A percentile compares a stretch with the other conserved stretches of the same genome.
Evolutionary conservation across 2,329 filamentous ascomycete species (phyloP).

Genomic region (Exophiala sp.): DNA sequence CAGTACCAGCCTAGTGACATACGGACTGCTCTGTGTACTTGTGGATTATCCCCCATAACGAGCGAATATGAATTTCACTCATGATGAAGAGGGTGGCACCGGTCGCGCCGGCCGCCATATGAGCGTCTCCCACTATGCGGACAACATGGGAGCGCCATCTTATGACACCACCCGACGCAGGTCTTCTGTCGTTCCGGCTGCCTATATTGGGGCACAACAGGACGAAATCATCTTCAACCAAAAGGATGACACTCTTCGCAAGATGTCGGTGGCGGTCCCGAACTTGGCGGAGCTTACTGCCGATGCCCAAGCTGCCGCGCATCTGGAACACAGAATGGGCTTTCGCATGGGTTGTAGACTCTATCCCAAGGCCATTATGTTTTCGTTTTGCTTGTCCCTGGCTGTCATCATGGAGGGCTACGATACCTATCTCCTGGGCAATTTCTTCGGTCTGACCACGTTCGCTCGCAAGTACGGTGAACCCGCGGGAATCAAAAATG

Average conservation of each 20-base stretch:
- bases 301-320: slow-evolving; percentile 26
- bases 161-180: slow-evolving; percentile 24
- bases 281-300: slow-evolving; percentile 27
- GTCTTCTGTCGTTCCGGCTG: slow-evolving; percentile 28
- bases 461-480: slow-evolving; percentile 25
- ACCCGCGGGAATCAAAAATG: slow-evolving; percentile 18
- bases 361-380: slow-evolving; percentile 61
- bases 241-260: slow-evolving; percentile 28
- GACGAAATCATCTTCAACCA: slow-evolving; percentile 26
- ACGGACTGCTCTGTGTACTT: not conserved
- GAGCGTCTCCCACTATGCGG: slow-evolving; percentile 27
- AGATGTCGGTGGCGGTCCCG: slow-evolving; percentile 29
- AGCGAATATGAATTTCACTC: slow-evolving; percentile 19
- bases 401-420: slow-evolving; percentile 30
- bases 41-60: not conserved
- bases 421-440: slow-evolving; percentile 29
- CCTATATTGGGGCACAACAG: slow-evolving; percentile 15
- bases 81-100: slow-evolving; percentile 25
- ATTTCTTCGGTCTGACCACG: slow-evolving; percentile 27
- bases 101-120: slow-evolving; percentile 23
- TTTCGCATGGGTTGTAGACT: slow-evolving; percentile 66
- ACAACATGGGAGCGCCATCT: slow-evolving; percentile 19
- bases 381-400: slow-evolving; percentile 25
- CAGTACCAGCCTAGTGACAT: not conserved
- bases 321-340: slow-evolving; percentile 26